Conservation (phyloP, 208 protist genomes). For the Leishmania aethiopica region DNA sequence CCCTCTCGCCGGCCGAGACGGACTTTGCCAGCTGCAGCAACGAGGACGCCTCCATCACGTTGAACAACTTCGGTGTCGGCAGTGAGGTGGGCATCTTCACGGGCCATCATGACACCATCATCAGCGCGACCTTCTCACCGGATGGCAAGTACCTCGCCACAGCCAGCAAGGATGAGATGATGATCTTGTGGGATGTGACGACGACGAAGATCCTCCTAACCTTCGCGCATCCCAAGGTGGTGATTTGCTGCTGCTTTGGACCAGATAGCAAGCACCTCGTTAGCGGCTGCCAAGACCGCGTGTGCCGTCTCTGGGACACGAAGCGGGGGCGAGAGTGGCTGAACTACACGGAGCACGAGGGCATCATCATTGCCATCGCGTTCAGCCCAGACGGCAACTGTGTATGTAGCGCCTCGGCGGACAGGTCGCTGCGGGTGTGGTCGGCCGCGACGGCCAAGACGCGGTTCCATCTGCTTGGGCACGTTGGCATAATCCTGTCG, state of each 20-base stretch:
- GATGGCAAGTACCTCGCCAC: slow-evolving; percentile 90
- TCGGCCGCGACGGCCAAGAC: slow-evolving; percentile 69
- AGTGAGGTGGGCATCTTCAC: slow-evolving; percentile 87
- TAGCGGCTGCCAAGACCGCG: slow-evolving; percentile 87
- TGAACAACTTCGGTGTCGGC: slow-evolving; percentile 53
- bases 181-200: slow-evolving; percentile 91
- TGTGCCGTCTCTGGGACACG: slow-evolving; percentile 88
- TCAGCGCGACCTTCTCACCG: slow-evolving; percentile 78
- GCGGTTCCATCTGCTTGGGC: slow-evolving; percentile 62
- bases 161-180: slow-evolving; percentile 85
- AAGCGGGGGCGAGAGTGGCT: slow-evolving; percentile 65
- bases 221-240: slow-evolving; percentile 81
- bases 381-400: slow-evolving; percentile 77
- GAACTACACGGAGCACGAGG: slow-evolving; percentile 71
- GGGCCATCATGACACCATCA: slow-evolving; percentile 85
- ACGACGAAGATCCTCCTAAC: slow-evolving; percentile 75
- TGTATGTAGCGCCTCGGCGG: slow-evolving; percentile 80
- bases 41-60: slow-evolving; percentile 78
- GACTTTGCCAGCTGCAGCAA: slow-evolving; percentile 86
- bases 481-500: slow-evolving; percentile 80
- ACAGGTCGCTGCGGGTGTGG: slow-evolving; percentile 88
- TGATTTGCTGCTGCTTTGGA: slow-evolving; percentile 91
- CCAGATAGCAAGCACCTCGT: slow-evolving; percentile 84
- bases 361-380: slow-evolving; percentile 84
- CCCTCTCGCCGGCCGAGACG: slow-evolving; percentile 63